Base-by-base conservation (phyloP, 2,329 filamentous ascomycete species). In the Trichophyton benhamiae region DNA sequence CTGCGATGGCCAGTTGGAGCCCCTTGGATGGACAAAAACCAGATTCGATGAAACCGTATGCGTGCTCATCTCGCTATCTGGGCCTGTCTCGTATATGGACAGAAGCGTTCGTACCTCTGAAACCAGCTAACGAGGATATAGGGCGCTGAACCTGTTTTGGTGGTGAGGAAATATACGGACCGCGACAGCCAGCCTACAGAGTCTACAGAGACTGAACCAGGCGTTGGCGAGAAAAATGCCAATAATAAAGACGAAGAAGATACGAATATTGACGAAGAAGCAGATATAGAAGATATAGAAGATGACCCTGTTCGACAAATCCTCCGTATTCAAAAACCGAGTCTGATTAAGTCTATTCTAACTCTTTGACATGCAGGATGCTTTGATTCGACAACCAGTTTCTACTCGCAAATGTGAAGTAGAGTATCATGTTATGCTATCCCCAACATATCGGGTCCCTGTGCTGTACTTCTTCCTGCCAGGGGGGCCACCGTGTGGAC, bases 381-480 rank as follows among this genome's bases (percentile, higher is more conserved):
- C 57, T 22, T 36, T 63, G 4, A 30, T 62, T 17, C 33, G 62
- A 41, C 20, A 22, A 20, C 55, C 59, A 22, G n/a, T 25, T 13
- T 22, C 8, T 15, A 13, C 5, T 27, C 33, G 22, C 72, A 64
- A 75, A 76, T 61, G 76, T 79, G 67, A 72, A 60, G 83, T 88
- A 66, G 80, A 82, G 63, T 91, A 91, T 75, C 86, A 90, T 72
- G 83, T 91, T 67, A 81, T 89, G 68, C 79, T 88, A 63, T 89
- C 90, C 67, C 83, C 86, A 61, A 88, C 85, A 61, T 92, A 91
- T 74, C 81, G 81, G 64, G 82, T 87, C 53, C 88, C 88, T 7
- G 87, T 88, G 63, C 78, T 91, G 61, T 91, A 88, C 82, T 90
- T 92, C 76, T 82, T 78, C 60, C 73, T 90, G 67, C 81, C 83